These are phyloP conservation scores for Thraustotheca clavata DNA, from an alignment of 352 stramenopile species.

Conservation along the genomic window DNA sequence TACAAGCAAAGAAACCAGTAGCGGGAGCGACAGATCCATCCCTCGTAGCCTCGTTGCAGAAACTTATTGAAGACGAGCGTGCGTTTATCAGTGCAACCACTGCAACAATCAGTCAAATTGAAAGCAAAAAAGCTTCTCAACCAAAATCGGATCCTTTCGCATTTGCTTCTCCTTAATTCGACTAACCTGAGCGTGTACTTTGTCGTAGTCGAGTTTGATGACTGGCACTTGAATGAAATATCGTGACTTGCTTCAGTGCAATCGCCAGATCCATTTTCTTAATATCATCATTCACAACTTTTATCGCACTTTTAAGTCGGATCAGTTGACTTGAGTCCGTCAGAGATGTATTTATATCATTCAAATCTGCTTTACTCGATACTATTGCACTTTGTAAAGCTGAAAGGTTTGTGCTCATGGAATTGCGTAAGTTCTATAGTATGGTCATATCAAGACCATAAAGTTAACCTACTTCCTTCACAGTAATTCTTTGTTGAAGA, in stretches of 20 bases:
- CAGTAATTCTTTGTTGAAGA: background rate
- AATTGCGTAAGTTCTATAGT: background rate
- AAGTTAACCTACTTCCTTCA: background rate
- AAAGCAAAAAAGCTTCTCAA: background rate
- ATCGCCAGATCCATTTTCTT: background rate
- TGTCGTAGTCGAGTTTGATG: background rate
- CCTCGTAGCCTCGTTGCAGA: background rate
- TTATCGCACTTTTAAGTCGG: background rate
- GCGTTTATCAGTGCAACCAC: conserved; percentile 10
- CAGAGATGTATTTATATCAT: background rate
- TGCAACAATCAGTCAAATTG: background rate
- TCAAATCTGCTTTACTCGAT: background rate
- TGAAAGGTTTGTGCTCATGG: background rate
- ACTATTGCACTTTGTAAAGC: background rate
- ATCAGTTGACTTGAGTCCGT: conserved; percentile 1
- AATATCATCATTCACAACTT: background rate
- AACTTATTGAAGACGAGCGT: conserved; percentile 20
- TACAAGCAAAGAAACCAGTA: no score
- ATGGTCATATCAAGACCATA: background rate
- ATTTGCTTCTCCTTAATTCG: background rate
- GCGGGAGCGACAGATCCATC: background rate
- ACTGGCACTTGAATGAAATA: background rate
- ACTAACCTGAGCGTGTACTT: background rate
- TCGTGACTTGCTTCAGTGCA: background rate
- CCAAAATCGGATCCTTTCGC: background rate